These are phyloP conservation scores for Pseudohalonectria lignicola DNA, from an alignment of 2,329 filamentous ascomycete genomes.

Conservation along the genomic window DNA sequence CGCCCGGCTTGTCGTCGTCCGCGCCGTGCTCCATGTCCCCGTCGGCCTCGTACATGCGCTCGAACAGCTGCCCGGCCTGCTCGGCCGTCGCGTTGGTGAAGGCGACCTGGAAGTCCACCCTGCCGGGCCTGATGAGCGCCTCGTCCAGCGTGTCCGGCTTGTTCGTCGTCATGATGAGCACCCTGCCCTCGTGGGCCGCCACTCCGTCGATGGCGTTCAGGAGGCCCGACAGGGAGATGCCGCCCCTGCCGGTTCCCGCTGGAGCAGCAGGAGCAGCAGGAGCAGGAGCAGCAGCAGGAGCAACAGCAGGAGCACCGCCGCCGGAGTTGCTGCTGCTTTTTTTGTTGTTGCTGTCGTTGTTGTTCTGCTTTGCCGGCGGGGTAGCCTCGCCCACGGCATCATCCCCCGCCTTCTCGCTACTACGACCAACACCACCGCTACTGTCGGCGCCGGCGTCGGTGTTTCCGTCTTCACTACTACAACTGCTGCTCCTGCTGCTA, in stretches of 20 bases:
- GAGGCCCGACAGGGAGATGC: conserved; percentile 68
- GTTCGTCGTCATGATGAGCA: conserved; percentile 79
- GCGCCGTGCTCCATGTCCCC: too few relatives aligned
- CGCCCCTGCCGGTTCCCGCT: conserved; percentile 7
- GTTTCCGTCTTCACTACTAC: too few relatives aligned
- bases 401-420: background rate
- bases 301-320: too few relatives aligned
- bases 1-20: too few relatives aligned
- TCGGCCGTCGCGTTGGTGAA: conserved; percentile 39
- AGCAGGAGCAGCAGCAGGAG: conserved; percentile 5
- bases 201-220: conserved; percentile 80
- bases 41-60: conserved; percentile 47
- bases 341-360: background rate
- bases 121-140: conserved; percentile 62
- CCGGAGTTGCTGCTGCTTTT: conserved; percentile 7
- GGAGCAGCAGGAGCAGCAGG: background rate
- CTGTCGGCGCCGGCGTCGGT: background rate
- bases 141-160: conserved; percentile 61
- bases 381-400: too few relatives aligned
- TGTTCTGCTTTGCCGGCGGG: background rate
- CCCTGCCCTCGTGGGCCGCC: conserved; percentile 65
- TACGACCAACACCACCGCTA: too few relatives aligned
- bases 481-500: too few relatives aligned
- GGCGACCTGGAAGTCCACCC: conserved; percentile 51
- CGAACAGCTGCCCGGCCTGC: conserved; percentile 47